phyloP scores from a whole-genome alignment of 148 eudicot species.

The Spergularia bocconei region DNA sequence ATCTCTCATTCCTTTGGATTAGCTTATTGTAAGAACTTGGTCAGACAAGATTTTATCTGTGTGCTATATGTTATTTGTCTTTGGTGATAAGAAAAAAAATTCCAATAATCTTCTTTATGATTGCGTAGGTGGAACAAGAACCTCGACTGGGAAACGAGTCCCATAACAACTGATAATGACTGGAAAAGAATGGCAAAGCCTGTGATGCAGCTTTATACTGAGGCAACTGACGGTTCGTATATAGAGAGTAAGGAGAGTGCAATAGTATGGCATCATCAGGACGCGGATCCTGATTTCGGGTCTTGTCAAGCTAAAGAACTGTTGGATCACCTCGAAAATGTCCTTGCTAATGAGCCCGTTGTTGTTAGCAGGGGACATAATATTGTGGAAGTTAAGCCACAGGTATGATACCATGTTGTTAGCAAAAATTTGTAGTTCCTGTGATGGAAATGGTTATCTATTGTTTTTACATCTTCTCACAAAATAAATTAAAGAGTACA shows the following conservation, averaged over 20 bases:
- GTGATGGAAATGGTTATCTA: background rate
- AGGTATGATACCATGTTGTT: slow-evolving; percentile 29
- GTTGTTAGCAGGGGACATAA: slow-evolving; percentile 59
- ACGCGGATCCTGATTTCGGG: slow-evolving; percentile 65
- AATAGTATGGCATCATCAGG: slow-evolving; percentile 69
- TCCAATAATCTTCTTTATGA: background rate
- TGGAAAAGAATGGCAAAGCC: slow-evolving; percentile 68
- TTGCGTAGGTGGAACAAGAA: slow-evolving; percentile 50
- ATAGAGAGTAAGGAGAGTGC: slow-evolving; percentile 72
- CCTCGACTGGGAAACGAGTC: slow-evolving; percentile 53
- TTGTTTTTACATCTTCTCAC: background rate
- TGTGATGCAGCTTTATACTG: slow-evolving; percentile 57
- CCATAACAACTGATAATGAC: slow-evolving; percentile 35
- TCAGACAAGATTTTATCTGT: background rate
- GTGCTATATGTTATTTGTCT: background rate
- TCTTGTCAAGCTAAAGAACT: slow-evolving; percentile 70
- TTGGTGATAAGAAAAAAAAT: background rate
- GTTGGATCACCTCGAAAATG: slow-evolving; percentile 64
- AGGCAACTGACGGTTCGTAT: slow-evolving; percentile 67
- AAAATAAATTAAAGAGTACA: background rate
- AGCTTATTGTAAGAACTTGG: background rate
- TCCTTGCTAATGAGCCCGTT: slow-evolving; percentile 72
- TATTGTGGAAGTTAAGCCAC: slow-evolving; percentile 80
- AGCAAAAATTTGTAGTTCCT: background rate
- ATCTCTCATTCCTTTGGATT: background rate